A percentile compares a stretch with the other conserved stretches of the same genome.
phyloP scores from a whole-genome alignment of 345 rosid species.

The Lepidium didymum region DNA sequence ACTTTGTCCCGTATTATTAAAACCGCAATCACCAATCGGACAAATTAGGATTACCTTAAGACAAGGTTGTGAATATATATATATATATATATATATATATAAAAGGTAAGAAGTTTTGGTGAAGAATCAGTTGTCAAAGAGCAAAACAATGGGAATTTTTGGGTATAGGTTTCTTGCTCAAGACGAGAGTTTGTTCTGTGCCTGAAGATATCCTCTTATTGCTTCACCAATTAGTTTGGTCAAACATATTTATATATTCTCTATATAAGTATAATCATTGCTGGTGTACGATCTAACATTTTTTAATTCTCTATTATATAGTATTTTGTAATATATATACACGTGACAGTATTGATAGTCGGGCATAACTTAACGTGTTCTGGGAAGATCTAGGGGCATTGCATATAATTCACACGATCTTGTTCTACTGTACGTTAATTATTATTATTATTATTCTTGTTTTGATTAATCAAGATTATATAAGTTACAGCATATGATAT shows the following conservation, averaged over 20 bases:
- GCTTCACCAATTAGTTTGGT: conserved; percentile 6
- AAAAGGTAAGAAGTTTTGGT: conserved; percentile 3
- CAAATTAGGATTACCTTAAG: neutral
- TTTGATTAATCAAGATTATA: neutral
- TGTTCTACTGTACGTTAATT: neutral
- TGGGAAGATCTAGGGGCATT: neutral
- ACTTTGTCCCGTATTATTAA: too few relatives aligned
- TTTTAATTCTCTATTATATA: neutral
- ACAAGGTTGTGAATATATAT: neutral
- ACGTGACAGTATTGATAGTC: neutral
- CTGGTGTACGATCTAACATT: neutral
- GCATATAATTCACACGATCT: neutral
- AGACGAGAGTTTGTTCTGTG: conserved; percentile 29
- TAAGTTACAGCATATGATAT: neutral
- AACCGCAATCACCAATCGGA: too few relatives aligned
- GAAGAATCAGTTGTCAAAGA: conserved; percentile 15
- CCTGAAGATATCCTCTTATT: conserved; percentile 22
- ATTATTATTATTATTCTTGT: too few relatives aligned
- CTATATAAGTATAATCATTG: neutral
- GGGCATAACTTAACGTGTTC: neutral
- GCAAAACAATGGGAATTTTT: neutral
- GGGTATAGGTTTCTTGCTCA: conserved; percentile 23
- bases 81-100: neutral
- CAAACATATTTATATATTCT: neutral
- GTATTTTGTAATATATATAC: neutral